Percentiles rank a stretch among this genome's conserved stretches.
Conservation (phyloP, 2,329 filamentous ascomycete species). For the Pezicula radicicola region DNA sequence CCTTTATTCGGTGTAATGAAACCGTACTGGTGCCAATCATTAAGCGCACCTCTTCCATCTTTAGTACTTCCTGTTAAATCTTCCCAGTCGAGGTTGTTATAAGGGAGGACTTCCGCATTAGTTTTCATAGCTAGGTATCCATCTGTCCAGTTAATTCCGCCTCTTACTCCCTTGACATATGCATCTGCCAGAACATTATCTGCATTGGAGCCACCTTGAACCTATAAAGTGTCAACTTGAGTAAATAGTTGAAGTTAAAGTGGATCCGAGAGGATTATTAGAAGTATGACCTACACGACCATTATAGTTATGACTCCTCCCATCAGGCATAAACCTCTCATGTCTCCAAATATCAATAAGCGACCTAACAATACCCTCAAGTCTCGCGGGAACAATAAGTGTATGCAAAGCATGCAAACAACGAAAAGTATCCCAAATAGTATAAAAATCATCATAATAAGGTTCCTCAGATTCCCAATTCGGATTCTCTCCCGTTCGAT, state of each 20-base stretch:
- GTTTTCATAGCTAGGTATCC: slow-evolving; percentile 61
- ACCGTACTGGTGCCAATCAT: slow-evolving; percentile 61
- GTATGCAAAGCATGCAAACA: slow-evolving; percentile 53
- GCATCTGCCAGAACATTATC: slow-evolving; percentile 73
- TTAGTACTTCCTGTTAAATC: slow-evolving; percentile 56
- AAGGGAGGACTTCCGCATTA: slow-evolving; percentile 59
- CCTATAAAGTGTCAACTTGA: slow-evolving; percentile 25
- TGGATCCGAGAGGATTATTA: neutral
- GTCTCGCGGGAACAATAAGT: slow-evolving; percentile 58
- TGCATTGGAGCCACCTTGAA: slow-evolving; percentile 66
- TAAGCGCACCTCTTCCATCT: slow-evolving; percentile 63
- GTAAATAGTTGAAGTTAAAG: too few species aligned
- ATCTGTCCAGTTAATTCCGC: slow-evolving; percentile 59
- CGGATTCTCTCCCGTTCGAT: slow-evolving; percentile 68
- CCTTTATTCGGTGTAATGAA: slow-evolving; percentile 61
- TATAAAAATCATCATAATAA: slow-evolving; percentile 71
- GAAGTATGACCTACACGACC: slow-evolving; percentile 36
- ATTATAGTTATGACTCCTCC: slow-evolving; percentile 63
- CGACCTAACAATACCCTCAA: slow-evolving; percentile 59
- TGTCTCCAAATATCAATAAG: slow-evolving; percentile 64
- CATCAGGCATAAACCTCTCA: slow-evolving; percentile 62
- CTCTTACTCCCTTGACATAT: slow-evolving; percentile 61
- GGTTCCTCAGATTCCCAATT: slow-evolving; percentile 59
- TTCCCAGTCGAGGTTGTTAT: slow-evolving; percentile 50
- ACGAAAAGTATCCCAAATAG: slow-evolving; percentile 60